Conservation (phyloP, 352 stramenopile genomes). For the Pythium chondricola region DNA sequence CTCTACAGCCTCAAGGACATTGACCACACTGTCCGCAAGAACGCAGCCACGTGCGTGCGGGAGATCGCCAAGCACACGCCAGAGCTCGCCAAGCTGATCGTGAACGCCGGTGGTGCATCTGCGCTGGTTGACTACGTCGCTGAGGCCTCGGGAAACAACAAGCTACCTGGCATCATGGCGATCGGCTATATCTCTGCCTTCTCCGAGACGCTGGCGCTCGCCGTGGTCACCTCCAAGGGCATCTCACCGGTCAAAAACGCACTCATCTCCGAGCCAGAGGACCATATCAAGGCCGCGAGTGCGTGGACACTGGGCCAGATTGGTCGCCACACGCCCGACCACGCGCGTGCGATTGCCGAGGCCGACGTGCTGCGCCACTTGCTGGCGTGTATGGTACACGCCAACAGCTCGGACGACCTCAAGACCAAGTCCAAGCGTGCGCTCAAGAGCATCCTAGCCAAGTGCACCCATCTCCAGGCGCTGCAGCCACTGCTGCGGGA, state of each 20-base stretch:
- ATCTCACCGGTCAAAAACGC: slow-evolving; percentile 91
- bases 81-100: slow-evolving; percentile 93
- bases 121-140: slow-evolving; percentile 92
- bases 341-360: slow-evolving; percentile 89
- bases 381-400: slow-evolving; percentile 91
- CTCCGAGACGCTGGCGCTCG: slow-evolving; percentile 91
- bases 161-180: slow-evolving; percentile 93
- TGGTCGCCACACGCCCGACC: slow-evolving; percentile 90
- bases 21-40: slow-evolving; percentile 93
- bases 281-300: slow-evolving; percentile 93
- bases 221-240: slow-evolving; percentile 92
- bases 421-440: slow-evolving; percentile 92
- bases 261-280: slow-evolving; percentile 90
- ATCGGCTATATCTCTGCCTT: slow-evolving; percentile 95
- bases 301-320: slow-evolving; percentile 96
- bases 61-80: slow-evolving; percentile 94
- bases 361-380: slow-evolving; percentile 91
- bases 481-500: slow-evolving; percentile 91
- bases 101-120: slow-evolving; percentile 92
- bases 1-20: slow-evolving; percentile 94
- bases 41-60: slow-evolving; percentile 91
- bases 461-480: slow-evolving; percentile 92
- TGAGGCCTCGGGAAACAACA: slow-evolving; percentile 89
- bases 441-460: slow-evolving; percentile 91
- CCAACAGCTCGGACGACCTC: slow-evolving; percentile 90